Percentiles rank a stretch among this genome's conserved stretches.
phyloP scores from a whole-genome alignment of 345 rosid species.

The Eucalyptus coolabah region DNA sequence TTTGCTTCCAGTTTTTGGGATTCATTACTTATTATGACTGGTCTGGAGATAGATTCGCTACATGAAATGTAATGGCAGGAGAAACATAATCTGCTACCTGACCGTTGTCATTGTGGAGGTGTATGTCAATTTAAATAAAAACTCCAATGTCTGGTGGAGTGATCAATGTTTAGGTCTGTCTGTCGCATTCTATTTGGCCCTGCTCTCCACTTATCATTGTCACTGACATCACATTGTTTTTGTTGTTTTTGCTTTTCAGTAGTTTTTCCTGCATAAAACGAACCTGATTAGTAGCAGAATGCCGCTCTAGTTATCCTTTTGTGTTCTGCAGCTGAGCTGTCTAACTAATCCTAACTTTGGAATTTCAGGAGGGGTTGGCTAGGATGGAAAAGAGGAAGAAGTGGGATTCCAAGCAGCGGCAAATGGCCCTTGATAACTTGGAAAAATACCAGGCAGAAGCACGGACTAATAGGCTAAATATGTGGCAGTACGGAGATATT shows the following conservation, averaged over 20 bases:
- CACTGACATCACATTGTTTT: background rate
- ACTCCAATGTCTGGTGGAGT: background rate
- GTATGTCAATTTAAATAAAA: background rate
- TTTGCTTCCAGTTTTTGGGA: background rate
- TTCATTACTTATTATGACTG: background rate
- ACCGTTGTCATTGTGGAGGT: background rate
- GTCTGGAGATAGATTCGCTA: background rate
- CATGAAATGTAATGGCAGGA: background rate
- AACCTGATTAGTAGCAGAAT: background rate
- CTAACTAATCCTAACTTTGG: background rate
- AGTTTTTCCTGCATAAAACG: background rate
- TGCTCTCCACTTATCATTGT: background rate
- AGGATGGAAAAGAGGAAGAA: slow-evolving; percentile 77
- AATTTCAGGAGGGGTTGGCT: slow-evolving; percentile 82
- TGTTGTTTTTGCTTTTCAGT: background rate
- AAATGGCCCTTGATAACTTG: slow-evolving; percentile 50
- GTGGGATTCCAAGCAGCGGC: slow-evolving; percentile 69
- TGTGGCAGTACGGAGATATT: slow-evolving; percentile 93
- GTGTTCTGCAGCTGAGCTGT: background rate
- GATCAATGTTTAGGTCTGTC: background rate
- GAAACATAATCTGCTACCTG: background rate
- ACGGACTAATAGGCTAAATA: slow-evolving; percentile 49
- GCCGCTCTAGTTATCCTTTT: background rate
- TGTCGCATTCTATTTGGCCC: background rate
- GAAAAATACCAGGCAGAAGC: slow-evolving; percentile 85